phyloP scores from a whole-genome alignment of 257 asterid species.

The Jaltomata sinuosa region DNA sequence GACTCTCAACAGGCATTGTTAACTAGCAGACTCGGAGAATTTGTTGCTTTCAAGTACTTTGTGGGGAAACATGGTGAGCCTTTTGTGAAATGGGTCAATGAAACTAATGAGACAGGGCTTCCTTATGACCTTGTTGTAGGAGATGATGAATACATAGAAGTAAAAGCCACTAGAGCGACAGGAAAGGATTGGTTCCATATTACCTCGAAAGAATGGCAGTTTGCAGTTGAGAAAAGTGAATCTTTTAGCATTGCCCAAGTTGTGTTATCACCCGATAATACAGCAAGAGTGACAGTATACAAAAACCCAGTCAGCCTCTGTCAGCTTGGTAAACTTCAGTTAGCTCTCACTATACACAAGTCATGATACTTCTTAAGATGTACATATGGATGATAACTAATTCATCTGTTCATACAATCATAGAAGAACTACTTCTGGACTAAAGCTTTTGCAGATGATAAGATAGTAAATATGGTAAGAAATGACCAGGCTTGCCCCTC shows the following conservation, averaged over 20 bases:
- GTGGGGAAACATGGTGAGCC: constrained; percentile 22
- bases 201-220: constrained; percentile 79
- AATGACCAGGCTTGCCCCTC: background rate
- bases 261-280: constrained; percentile 32
- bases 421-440: background rate
- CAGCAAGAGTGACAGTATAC: constrained; percentile 60
- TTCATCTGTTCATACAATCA: background rate
- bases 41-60: constrained; percentile 61
- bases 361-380: background rate
- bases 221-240: constrained; percentile 82
- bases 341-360: constrained; percentile 46
- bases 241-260: constrained; percentile 80
- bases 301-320: constrained; percentile 68
- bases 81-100: constrained; percentile 76
- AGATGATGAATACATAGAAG: constrained; percentile 67
- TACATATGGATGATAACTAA: background rate
- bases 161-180: constrained; percentile 59
- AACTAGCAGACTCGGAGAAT: constrained; percentile 81
- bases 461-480: background rate
- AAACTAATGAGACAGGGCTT: constrained; percentile 61
- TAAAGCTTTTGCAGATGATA: background rate
- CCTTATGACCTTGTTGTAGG: constrained; percentile 71
- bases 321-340: constrained; percentile 63
- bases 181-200: constrained; percentile 66
- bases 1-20: constrained; percentile 44